Evolutionary conservation across 371 early-diverging fungal genomes (phyloP).

Genomic region (Circinella minor): DNA sequence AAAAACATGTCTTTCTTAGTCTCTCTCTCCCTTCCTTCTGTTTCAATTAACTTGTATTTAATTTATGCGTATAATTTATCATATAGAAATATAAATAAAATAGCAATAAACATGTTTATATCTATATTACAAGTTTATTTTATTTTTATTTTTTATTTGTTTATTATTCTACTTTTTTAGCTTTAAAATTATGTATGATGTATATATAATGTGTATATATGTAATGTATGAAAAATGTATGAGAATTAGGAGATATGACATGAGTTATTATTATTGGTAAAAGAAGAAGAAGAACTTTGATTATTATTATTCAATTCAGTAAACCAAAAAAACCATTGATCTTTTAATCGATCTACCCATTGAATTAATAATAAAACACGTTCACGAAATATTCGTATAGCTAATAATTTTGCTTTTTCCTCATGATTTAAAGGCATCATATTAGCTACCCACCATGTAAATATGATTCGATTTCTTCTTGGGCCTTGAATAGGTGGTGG

Average conservation of each 20-base stretch:
- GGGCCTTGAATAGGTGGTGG: slow-evolving; percentile 27
- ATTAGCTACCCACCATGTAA: slow-evolving; percentile 62
- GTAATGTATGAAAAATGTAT: no score
- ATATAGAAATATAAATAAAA: no score
- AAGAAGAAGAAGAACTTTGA: background rate
- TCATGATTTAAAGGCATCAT: slow-evolving; percentile 53
- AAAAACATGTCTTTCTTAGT: no score
- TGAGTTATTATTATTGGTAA: background rate
- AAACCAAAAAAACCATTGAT: slow-evolving; percentile 32
- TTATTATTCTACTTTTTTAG: no score
- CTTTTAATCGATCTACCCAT: slow-evolving; percentile 47
- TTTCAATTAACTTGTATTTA: no score
- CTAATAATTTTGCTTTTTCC: slow-evolving; percentile 52
- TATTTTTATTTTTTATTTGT: no score
- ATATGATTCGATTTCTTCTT: slow-evolving; percentile 31
- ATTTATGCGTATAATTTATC: no score
- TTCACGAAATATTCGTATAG: slow-evolving; percentile 46
- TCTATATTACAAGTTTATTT: no score
- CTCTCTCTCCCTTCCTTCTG: no score
- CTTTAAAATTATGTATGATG: no score
- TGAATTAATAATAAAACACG: slow-evolving; percentile 41
- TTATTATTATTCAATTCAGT: background rate
- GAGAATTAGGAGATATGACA: background rate
- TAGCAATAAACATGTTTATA: no score
- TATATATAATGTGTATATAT: no score